phyloP scores from a whole-genome alignment of 2,329 filamentous ascomycete species.

The Fusarium duplospermum region DNA sequence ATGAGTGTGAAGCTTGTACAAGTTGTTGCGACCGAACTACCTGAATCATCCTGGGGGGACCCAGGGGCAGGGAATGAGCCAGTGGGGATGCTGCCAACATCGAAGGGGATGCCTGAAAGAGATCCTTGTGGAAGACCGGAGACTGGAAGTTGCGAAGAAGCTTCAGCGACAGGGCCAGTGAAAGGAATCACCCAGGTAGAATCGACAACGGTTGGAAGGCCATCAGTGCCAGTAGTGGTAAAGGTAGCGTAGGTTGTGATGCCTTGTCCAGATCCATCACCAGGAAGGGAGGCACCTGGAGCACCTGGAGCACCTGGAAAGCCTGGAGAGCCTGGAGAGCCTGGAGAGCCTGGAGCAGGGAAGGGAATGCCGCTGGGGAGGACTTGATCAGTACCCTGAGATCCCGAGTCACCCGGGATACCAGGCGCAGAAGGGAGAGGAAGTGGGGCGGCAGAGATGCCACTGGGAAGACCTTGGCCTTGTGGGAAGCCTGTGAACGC shows the following conservation, averaged over 20 bases:
- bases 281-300: conserved; percentile 11
- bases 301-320: not conserved
- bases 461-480: conserved; percentile 27
- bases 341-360: not conserved
- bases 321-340: not conserved
- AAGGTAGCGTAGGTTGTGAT: conserved; percentile 42
- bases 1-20: conserved; percentile 38
- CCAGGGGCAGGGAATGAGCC: conserved; percentile 17
- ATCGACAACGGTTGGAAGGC: conserved; percentile 49
- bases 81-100: conserved; percentile 28
- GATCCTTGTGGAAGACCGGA: conserved; percentile 19
- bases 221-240: conserved; percentile 49
- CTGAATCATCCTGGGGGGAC: conserved; percentile 26
- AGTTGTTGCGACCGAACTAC: conserved; percentile 14
- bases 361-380: not conserved
- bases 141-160: conserved; percentile 26
- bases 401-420: conserved; percentile 1
- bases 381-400: not conserved
- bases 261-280: conserved; percentile 8
- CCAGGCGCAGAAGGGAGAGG: conserved; percentile 26
- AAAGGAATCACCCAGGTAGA: conserved; percentile 48
- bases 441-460: conserved; percentile 19
- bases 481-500: conserved; percentile 13
- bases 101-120: conserved; percentile 28
- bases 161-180: conserved; percentile 19